phyloP scores from a whole-genome alignment of 495 filamentous ascomycete genomes.

The Aspergillus baeticus region DNA sequence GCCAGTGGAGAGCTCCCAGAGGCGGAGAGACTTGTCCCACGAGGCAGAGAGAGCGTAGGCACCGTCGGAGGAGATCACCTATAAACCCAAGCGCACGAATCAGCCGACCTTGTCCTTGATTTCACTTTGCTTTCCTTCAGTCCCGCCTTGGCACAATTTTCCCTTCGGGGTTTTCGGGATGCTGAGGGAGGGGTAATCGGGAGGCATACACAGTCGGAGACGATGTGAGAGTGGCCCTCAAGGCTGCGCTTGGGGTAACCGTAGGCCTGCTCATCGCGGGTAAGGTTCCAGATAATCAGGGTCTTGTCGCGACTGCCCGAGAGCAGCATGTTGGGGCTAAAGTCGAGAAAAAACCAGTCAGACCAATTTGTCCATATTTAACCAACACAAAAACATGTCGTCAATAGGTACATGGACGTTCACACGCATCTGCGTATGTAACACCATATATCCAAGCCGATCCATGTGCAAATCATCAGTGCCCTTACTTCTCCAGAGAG shows the following conservation, averaged over 20 bases:
- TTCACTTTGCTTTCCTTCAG: constrained; percentile 7
- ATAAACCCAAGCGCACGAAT: constrained; percentile 29
- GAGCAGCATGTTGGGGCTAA: constrained; percentile 99
- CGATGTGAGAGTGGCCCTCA: constrained; percentile 98
- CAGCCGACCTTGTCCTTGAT: constrained; percentile 31
- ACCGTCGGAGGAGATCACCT: constrained; percentile 99
- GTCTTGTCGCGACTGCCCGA: constrained; percentile 97
- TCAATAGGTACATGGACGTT: constrained; percentile 1
- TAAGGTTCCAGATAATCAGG: constrained; percentile 99
- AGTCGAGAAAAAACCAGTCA: constrained; percentile 37
- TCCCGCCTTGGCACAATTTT: background rate
- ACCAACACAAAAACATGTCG: constrained; percentile 16
- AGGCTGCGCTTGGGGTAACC: constrained; percentile 98
- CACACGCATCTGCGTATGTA: constrained; percentile 3
- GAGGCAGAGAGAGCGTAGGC: constrained; percentile 98
- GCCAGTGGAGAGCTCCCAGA: constrained; percentile 97
- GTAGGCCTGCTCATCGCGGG: constrained; percentile 95
- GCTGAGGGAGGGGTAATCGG: constrained; percentile 10
- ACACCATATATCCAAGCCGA: background rate
- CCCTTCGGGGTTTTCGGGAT: constrained; percentile 2
- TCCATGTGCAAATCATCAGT: constrained; percentile 18
- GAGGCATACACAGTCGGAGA: constrained; percentile 96
- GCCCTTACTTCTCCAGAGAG: constrained; percentile 92
- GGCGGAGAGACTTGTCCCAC: constrained; percentile 99
- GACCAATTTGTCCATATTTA: constrained; percentile 30